Base-by-base conservation (phyloP, 2,329 filamentous ascomycete genomes). In the Neospermospora avenae region DNA sequence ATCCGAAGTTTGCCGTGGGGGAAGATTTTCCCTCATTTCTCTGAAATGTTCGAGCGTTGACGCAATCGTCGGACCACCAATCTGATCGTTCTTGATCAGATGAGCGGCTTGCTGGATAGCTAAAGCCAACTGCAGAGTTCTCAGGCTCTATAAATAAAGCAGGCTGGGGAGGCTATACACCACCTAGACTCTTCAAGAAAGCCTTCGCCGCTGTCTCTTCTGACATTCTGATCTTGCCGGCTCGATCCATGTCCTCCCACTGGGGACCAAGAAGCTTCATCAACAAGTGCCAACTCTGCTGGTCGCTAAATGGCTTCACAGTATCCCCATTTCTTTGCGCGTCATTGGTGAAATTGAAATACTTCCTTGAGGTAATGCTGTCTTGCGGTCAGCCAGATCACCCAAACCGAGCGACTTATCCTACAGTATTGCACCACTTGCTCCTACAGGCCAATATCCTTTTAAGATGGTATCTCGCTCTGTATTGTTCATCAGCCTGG, bases 281-380 rank as follows among this genome's bases (percentile, higher is more conserved):
- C 3, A 68, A 44, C 2, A 68, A 57, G 22, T 63, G 54, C 66
- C 66, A 68, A 37, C 62, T 61, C 45, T 67, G 54, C 11, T 56
- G 49, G 6, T 46, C 42, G 35, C 48, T 61, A 37, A 68, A 68
- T 14, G 63, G 63, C 46, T 65, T 65, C 34, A 68, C 48, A 3
- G 66, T 66, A n/a, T 63, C 64, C 4, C 66, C 66, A 31, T 58
- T 59, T 7, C 65, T 58, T 18, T 61, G 37, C 2, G 46, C 53
- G 52, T 70, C 68, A 16, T 66, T 66, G 18, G 58, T 59, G 58
- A n/a, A n/a, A n/a, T 70, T 70, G 44, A 64, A 66, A 46, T 68
- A 70, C 44, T 63, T n/a, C n/a, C n/a, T n/a, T n/a, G n/a, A n/a
- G n/a, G n/a, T n/a, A n/a, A n/a, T n/a, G n/a, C n/a, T n/a, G n/a